phyloP scores from a whole-genome alignment of 2,329 filamentous ascomycete species.

The Fulvia fulva region DNA sequence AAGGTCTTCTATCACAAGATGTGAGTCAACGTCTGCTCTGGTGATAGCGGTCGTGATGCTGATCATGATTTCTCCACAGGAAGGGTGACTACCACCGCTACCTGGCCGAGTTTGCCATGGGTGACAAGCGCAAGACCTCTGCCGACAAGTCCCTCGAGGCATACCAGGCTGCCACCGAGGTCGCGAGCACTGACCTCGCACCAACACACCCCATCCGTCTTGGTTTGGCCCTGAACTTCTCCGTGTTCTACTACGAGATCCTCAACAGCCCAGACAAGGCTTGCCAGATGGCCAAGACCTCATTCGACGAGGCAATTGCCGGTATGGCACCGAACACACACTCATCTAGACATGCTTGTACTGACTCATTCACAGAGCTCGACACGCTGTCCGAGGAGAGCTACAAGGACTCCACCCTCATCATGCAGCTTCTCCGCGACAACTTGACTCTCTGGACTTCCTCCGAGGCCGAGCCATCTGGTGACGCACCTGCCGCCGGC shows the following conservation, averaged over 20 bases:
- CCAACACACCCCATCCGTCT: constrained; percentile 92
- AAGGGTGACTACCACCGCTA: constrained; percentile 99
- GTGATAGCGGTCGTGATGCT: constrained; percentile 1
- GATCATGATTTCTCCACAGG: constrained; percentile 51
- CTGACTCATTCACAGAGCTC: constrained; percentile 60
- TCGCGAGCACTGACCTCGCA: constrained; percentile 82
- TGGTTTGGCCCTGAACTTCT: constrained; percentile 91
- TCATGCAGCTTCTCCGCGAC: constrained; percentile 97
- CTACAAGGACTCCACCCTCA: constrained; percentile 98
- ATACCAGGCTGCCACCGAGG: constrained; percentile 91
- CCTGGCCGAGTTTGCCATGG: constrained; percentile 92
- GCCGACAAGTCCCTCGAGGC: constrained; percentile 93
- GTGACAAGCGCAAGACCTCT: constrained; percentile 91
- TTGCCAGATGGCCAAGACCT: constrained; percentile 95
- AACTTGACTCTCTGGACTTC: constrained; percentile 99
- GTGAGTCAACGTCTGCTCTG: constrained; percentile 48
- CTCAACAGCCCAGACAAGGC: constrained; percentile 97
- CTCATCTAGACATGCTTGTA: not conserved
- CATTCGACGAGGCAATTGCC: constrained; percentile 94
- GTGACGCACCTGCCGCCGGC: constrained; percentile 41
- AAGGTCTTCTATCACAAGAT: constrained; percentile 99
- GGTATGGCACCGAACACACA: constrained; percentile 44
- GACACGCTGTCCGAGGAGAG: constrained; percentile 97
- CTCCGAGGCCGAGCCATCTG: constrained; percentile 85
- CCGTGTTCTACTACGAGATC: constrained; percentile 99